Evolutionary conservation across 2,329 filamentous ascomycete species (phyloP), one percentile per base, ranked within the genome.

Genomic region (Penicillium verrucosum): DNA sequence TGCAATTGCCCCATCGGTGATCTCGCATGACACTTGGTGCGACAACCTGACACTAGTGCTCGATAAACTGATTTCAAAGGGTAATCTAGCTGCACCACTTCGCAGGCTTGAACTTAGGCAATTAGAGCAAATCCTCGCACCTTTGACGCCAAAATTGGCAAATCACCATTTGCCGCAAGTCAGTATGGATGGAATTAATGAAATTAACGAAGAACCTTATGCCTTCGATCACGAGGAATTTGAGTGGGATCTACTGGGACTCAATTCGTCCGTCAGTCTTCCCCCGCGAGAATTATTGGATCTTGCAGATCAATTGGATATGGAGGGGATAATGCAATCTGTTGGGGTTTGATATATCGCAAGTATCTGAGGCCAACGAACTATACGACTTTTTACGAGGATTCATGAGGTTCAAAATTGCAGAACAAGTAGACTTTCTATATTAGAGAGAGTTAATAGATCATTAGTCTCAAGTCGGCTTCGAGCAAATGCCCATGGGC

Each of bases 61-160:
- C 0, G 74, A 76, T 41, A 74, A 70, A 11, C 64, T 77, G 21
- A 73, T 75, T 6, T 51, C 66, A 0, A 76, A 75, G 27, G 75
- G 74, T 0, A 77, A 73, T 47, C 51, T 75, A 0, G 71, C 74
- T 0, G 74, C 75, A 3, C 74, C 73, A 0, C 54, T 77, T 0
- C 65, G 75, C 2, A 73, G 70, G 36, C 66, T 70, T 1, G 75
- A 77, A 16, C 65, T 77, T 1, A 65, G 64, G n/a, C 74, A 75
- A 40, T 59, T 76, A 4, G 74, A 76, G 38, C 69, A 72, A 4
- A 74, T 72, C 23, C 56, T 75, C 42, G 69, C 70, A 25, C 72
- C 69, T 3, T 58, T 75, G 3, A 76, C 71, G 1, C 72, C 74
- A 0, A 60, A 54, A 4, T 56, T 59, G 10, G 57, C 59, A 7